Evolutionary conservation across 1,284 basidiomycete genomes (phyloP).

Genomic region (Sporisorium iseilematis-ciliati): DNA sequence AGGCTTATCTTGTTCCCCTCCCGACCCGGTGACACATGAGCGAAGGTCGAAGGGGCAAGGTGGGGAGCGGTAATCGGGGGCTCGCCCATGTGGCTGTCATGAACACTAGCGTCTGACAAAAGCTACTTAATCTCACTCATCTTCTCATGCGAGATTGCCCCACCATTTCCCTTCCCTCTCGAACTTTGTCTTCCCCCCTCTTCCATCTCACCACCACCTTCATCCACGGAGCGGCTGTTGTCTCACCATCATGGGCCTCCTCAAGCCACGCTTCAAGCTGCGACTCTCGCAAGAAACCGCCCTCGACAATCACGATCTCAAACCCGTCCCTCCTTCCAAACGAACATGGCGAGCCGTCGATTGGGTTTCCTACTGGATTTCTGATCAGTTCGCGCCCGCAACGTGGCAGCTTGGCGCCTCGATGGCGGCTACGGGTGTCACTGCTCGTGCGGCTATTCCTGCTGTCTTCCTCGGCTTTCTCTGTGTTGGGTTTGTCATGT

Average conservation of each 20-base stretch:
- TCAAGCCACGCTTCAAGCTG: conserved; percentile 13
- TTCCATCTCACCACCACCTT: background rate
- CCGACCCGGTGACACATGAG: no score
- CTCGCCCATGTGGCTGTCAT: no score
- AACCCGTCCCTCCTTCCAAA: conserved; percentile 14
- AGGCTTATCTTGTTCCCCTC: no score
- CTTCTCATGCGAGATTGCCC: no score
- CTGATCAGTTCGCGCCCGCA: conserved; percentile 39
- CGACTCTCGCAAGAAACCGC: conserved; percentile 34
- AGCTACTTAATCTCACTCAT: no score
- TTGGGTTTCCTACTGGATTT: conserved; percentile 42
- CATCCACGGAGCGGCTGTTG: background rate
- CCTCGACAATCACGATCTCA: conserved; percentile 34
- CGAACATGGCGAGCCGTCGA: conserved; percentile 27
- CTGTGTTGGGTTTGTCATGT: conserved; percentile 35
- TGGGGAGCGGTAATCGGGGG: no score
- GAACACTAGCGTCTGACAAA: no score
- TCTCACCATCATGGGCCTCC: conserved; percentile 1
- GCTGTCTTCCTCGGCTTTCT: conserved; percentile 32
- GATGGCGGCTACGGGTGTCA: conserved; percentile 34
- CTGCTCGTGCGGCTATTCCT: conserved; percentile 28
- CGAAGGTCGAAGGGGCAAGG: no score
- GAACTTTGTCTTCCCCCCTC: background rate
- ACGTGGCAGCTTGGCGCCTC: conserved; percentile 37
- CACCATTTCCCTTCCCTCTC: no score